Evolutionary conservation across 768 basidiomycete species (phyloP).

Genomic region (Clavaria fumosa): DNA sequence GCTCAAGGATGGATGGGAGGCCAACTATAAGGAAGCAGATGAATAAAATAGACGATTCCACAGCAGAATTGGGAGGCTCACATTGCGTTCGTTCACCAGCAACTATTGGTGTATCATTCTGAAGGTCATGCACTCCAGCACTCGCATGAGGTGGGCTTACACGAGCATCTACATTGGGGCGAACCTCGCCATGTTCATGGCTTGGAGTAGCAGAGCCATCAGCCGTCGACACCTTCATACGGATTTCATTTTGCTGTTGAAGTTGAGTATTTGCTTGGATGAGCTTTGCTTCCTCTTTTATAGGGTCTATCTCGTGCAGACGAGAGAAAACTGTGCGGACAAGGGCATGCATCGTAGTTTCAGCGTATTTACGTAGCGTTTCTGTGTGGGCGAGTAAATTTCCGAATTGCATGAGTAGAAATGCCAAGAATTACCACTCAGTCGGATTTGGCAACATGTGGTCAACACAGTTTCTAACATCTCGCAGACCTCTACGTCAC

Average conservation of each 20-base stretch:
- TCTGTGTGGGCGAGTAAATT: constrained; percentile 29
- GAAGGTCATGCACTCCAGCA: no score
- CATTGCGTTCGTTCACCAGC: constrained; percentile 25
- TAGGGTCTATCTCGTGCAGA: constrained; percentile 51
- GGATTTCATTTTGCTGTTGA: constrained; percentile 37
- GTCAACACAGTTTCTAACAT: constrained; percentile 96
- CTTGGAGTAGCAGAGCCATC: constrained; percentile 12
- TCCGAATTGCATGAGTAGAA: not conserved
- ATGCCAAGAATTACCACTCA: constrained; percentile 59
- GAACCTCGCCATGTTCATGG: constrained; percentile 4
- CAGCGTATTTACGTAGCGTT: constrained; percentile 73
- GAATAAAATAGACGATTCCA: no score
- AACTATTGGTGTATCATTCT: constrained; percentile 9
- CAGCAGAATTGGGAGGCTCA: constrained; percentile 18
- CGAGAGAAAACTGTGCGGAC: constrained; percentile 71
- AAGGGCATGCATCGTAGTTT: constrained; percentile 78
- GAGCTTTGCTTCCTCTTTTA: constrained; percentile 52
- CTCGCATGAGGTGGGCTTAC: no score
- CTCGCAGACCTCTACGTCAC: constrained; percentile 92
- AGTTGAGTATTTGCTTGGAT: constrained; percentile 33
- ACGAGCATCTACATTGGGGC: no score
- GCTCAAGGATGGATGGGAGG: constrained; percentile 81
- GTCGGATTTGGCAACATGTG: constrained; percentile 90
- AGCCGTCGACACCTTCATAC: constrained; percentile 39
- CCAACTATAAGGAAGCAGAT: constrained; percentile 53